phyloP scores from a whole-genome alignment of 495 filamentous ascomycete species.

The Neurospora discreta region DNA sequence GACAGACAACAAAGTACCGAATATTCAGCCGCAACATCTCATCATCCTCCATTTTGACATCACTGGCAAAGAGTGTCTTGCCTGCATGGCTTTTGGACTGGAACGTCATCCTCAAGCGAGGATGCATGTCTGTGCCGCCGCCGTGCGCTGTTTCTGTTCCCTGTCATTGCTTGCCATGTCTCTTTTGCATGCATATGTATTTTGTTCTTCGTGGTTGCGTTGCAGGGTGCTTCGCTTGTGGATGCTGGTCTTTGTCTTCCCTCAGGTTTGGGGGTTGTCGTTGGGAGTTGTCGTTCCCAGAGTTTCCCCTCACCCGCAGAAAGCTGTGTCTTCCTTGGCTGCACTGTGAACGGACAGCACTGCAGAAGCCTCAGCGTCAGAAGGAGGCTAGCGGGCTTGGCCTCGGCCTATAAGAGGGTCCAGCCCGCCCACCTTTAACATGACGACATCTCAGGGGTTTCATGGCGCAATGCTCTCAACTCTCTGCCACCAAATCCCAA shows the following conservation, averaged over 20 bases:
- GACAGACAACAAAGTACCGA: neutral
- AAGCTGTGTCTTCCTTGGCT: neutral
- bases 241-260: neutral
- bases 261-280: neutral
- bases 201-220: neutral
- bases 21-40: neutral
- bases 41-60: neutral
- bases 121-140: neutral
- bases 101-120: neutral
- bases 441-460: conserved; percentile 4
- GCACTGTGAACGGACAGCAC: neutral
- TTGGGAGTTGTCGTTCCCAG: neutral
- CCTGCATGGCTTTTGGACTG: neutral
- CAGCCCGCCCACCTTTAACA: neutral
- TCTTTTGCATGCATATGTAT: neutral
- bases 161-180: neutral
- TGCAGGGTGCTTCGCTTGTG: neutral
- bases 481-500: neutral
- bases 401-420: neutral
- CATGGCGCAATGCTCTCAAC: neutral
- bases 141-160: neutral
- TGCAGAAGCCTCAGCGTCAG: neutral
- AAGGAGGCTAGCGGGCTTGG: neutral
- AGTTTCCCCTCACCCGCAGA: neutral
- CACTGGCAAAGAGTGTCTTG: neutral